A percentile compares a stretch with the other conserved stretches of the same genome.
These are phyloP conservation scores for Russula earlei DNA, from an alignment of 768 basidiomycete genomes.

Conservation along the genomic window DNA sequence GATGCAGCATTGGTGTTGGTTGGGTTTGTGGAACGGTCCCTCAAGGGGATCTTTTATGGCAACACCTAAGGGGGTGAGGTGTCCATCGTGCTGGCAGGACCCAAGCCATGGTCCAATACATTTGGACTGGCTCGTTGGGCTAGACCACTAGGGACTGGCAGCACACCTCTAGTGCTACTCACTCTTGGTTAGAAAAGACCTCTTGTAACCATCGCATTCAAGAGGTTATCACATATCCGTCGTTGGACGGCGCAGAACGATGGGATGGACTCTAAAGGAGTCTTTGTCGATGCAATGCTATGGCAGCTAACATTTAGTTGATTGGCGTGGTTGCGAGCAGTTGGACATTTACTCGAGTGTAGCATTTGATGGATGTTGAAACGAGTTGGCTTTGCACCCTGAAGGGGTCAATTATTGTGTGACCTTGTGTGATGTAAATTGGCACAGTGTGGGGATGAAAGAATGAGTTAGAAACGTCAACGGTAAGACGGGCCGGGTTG, in stretches of 20 bases:
- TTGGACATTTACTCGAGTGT: background rate
- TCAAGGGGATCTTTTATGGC: slow-evolving; percentile 1
- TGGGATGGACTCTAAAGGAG: slow-evolving; percentile 4
- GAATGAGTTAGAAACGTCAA: too few relatives aligned
- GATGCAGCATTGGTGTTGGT: background rate
- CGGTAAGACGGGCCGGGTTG: background rate
- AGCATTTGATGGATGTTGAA: background rate
- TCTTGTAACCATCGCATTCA: background rate
- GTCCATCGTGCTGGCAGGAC: background rate
- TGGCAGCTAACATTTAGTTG: background rate
- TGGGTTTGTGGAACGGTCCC: background rate
- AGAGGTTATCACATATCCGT: background rate
- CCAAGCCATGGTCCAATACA: background rate
- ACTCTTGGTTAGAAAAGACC: background rate
- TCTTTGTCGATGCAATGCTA: background rate
- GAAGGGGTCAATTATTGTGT: slow-evolving; percentile 16
- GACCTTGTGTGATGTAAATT: too few relatives aligned
- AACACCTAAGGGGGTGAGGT: background rate
- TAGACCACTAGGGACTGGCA: too few relatives aligned
- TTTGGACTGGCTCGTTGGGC: background rate
- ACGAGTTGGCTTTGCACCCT: slow-evolving; percentile 7
- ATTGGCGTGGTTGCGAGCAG: background rate
- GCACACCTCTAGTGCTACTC: background rate
- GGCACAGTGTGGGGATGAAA: too few relatives aligned
- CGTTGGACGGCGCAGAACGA: background rate